Percentiles rank a stretch among this genome's conserved stretches.
These are phyloP conservation scores for Cyclotella kingstonii DNA, from an alignment of 108 stramenopile species.

Conservation along the genomic window DNA sequence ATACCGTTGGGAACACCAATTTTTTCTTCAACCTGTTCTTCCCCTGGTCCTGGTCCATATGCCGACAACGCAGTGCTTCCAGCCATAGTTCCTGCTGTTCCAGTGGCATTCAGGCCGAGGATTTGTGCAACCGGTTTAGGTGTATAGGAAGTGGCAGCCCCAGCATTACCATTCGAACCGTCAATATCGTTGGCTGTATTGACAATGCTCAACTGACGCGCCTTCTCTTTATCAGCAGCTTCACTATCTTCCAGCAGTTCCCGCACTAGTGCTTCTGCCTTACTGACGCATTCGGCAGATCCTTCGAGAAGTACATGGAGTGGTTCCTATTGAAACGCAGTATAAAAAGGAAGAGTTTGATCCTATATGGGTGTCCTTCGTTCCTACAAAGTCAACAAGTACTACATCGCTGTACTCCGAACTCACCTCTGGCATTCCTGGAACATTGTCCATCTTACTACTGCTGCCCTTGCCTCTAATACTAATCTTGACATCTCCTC, in stretches of 20 bases:
- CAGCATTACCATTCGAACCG: neutral
- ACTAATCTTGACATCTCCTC: conserved; percentile 45
- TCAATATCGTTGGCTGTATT: conserved; percentile 17
- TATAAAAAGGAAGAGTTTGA: neutral
- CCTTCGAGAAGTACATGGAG: conserved; percentile 73
- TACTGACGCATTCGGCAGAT: conserved; percentile 39
- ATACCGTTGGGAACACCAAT: conserved; percentile 81
- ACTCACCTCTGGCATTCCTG: conserved; percentile 27
- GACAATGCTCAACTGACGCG: conserved; percentile 52
- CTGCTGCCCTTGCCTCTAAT: conserved; percentile 46
- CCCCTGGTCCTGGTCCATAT: conserved; percentile 41
- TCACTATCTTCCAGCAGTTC: conserved; percentile 51
- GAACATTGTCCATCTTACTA: conserved; percentile 13
- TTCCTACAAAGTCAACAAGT: too few relatives aligned
- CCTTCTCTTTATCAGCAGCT: conserved; percentile 62
- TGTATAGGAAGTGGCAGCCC: conserved; percentile 29
- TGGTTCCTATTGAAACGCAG: conserved; percentile 44
- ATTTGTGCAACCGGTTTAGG: conserved; percentile 85
- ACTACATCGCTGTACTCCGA: too few relatives aligned
- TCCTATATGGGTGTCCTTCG: too few relatives aligned
- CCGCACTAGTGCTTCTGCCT: conserved; percentile 56
- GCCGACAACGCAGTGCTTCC: conserved; percentile 37
- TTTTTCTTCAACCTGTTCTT: conserved; percentile 66
- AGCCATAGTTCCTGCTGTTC: conserved; percentile 26
- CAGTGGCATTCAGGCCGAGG: conserved; percentile 49